Conservation (phyloP, 1,284 basidiomycete species). For the Coriolopsis trogii region DNA sequence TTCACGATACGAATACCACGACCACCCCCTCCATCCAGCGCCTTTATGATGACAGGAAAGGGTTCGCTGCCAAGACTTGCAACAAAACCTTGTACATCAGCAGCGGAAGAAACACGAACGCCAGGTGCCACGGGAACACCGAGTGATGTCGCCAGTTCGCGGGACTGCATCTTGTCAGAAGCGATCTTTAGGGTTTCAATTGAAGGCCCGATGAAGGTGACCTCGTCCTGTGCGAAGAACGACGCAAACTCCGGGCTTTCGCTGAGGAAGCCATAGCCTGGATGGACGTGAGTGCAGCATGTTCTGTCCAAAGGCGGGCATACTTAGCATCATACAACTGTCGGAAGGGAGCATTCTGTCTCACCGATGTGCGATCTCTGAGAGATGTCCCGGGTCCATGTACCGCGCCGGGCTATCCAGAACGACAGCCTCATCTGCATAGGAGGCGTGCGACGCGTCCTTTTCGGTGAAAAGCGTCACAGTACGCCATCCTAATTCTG, state of each 20-base stretch:
- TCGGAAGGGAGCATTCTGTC: too few species aligned
- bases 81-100: slow-evolving; percentile 40
- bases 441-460: slow-evolving; percentile 17
- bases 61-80: slow-evolving; percentile 30
- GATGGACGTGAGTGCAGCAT: slow-evolving; percentile 42
- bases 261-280: slow-evolving; percentile 53
- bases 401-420: slow-evolving; percentile 15
- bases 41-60: slow-evolving; percentile 58
- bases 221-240: slow-evolving; percentile 34
- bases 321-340: too few species aligned
- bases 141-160: slow-evolving; percentile 48
- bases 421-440: slow-evolving; percentile 15
- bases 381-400: slow-evolving; percentile 17
- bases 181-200: slow-evolving; percentile 45
- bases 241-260: slow-evolving; percentile 49
- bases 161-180: slow-evolving; percentile 56
- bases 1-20: slow-evolving; percentile 50
- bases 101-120: slow-evolving; percentile 36
- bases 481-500: slow-evolving; percentile 19
- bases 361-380: slow-evolving; percentile 13
- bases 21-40: slow-evolving; percentile 58
- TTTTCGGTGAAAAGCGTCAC: slow-evolving; percentile 17
- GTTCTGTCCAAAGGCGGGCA: too few species aligned
- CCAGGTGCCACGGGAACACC: slow-evolving; percentile 50
- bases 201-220: slow-evolving; percentile 53